Evolutionary conservation across 148 eudicot species (phyloP), one percentile per base, ranked within the genome.

Genomic region (Amaranthus cruentus): DNA sequence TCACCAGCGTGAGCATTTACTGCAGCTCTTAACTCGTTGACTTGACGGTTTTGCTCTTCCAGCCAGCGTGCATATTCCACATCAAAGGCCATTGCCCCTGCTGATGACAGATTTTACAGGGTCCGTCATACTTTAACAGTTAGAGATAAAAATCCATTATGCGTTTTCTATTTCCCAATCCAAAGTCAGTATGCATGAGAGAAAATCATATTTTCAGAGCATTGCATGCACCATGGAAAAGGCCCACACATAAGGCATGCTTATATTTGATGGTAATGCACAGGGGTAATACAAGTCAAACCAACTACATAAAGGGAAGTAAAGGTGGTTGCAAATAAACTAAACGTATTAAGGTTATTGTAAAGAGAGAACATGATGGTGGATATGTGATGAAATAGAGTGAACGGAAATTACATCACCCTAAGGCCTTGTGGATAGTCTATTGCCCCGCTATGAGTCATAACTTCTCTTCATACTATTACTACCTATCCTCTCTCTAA

Each of bases 61-160:
- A 85, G 76, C 88, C 88, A 85, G 54, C 88, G 84, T 49, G 86
- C 74, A 77, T 85, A 83, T 76, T 85, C 88, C 38, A 79, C 86
- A 79, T 85, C 88, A 79, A 85, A 85, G 71, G 88, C 84, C 84
- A 85, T 76, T 46, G 88, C 88, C 61, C 88, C 88, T 78, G 74
- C 79, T 74, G 43, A 70, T 55, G 69, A 62, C 43, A 55, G 55
- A n/a, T 38, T 18, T 28, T 9, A 70, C 63, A 49, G 50, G 9
- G 71, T 75, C 56, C 53, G 61, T 68, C 51, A 38, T 47, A 18
- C 38, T 71, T 15, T 11, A 12, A 62, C 2, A 50, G 12, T 50
- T 14, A 47, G 9, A 14, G 8, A 47, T 2, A 50, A 15, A 8
- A 38, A 44, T 62, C 48, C 12, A 21, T 13, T n/a, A 28, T 28